Conservation (phyloP, 805 yeast species). For the Danielozyma ontarioensis region DNA sequence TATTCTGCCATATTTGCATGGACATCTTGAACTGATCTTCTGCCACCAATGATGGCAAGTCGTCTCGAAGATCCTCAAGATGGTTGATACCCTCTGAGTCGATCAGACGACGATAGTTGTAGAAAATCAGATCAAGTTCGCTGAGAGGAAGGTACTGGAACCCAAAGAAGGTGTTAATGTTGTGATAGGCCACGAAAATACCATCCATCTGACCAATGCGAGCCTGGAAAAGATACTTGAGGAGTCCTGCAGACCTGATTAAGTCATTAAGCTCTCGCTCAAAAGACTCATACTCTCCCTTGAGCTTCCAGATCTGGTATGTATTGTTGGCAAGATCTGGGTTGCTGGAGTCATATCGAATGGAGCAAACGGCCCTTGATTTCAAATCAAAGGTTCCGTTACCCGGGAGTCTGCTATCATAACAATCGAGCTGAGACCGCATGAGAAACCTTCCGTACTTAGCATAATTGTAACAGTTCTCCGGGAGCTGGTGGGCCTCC, state of each 20-base stretch:
- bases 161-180: slow-evolving; percentile 74
- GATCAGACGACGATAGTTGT: slow-evolving; percentile 9
- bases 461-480: slow-evolving; percentile 64
- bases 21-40: slow-evolving; percentile 64
- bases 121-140: slow-evolving; percentile 55
- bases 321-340: slow-evolving; percentile 52
- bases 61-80: slow-evolving; percentile 11
- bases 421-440: slow-evolving; percentile 89
- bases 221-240: slow-evolving; percentile 88
- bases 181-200: slow-evolving; percentile 87
- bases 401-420: slow-evolving; percentile 73
- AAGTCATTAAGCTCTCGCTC: slow-evolving; percentile 77
- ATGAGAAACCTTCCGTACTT: slow-evolving; percentile 62
- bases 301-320: slow-evolving; percentile 58
- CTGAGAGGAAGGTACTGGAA: slow-evolving; percentile 79
- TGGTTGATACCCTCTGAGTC: not conserved
- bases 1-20: slow-evolving; percentile 18
- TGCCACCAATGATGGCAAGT: slow-evolving; percentile 48
- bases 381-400: slow-evolving; percentile 89
- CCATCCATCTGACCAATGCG: slow-evolving; percentile 97
- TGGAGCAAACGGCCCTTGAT: slow-evolving; percentile 85
- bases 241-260: slow-evolving; percentile 60
- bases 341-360: slow-evolving; percentile 69
- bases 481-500: slow-evolving; percentile 4
- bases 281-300: slow-evolving; percentile 73